A percentile compares a stretch with the other conserved stretches of the same genome.
phyloP scores from a whole-genome alignment of 495 filamentous ascomycete genomes.

The Penicillium cosmopolitanum region DNA sequence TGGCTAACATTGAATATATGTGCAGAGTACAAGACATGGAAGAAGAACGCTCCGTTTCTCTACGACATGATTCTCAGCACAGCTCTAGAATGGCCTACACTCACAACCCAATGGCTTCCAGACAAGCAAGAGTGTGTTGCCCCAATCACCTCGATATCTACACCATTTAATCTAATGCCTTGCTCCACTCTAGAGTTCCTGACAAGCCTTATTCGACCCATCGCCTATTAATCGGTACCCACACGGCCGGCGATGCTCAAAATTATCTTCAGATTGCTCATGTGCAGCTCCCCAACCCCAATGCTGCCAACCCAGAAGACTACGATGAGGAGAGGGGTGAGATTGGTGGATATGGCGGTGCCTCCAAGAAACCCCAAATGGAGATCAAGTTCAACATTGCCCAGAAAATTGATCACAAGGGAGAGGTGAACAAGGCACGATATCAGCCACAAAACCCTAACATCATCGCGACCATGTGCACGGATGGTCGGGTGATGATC shows the following conservation, averaged over 20 bases:
- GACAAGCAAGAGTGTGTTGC: conserved; percentile 79
- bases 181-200: conserved; percentile 54
- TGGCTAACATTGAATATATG: not conserved
- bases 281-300: conserved; percentile 83
- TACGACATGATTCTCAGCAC: conserved; percentile 96
- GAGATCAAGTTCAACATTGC: conserved; percentile 82
- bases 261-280: conserved; percentile 97
- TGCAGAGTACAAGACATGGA: conserved; percentile 99
- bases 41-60: conserved; percentile 98
- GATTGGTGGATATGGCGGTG: conserved; percentile 84
- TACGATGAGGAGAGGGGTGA: conserved; percentile 92
- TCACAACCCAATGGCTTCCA: conserved; percentile 97
- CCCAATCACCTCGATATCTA: not conserved
- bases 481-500: conserved; percentile 84
- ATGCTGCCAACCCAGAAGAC: conserved; percentile 71
- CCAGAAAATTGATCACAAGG: conserved; percentile 95
- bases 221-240: conserved; percentile 89
- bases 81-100: conserved; percentile 95
- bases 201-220: conserved; percentile 89
- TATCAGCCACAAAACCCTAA: conserved; percentile 98
- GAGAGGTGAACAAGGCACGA: conserved; percentile 97
- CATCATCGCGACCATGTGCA: conserved; percentile 91
- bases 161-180: conserved; percentile 15
- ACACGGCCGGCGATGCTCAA: conserved; percentile 82
- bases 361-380: conserved; percentile 66